Percentiles rank a stretch among this genome's conserved stretches.
phyloP scores from a whole-genome alignment of 78 protist genomes.

The Anaeramoeba flamelloides region DNA sequence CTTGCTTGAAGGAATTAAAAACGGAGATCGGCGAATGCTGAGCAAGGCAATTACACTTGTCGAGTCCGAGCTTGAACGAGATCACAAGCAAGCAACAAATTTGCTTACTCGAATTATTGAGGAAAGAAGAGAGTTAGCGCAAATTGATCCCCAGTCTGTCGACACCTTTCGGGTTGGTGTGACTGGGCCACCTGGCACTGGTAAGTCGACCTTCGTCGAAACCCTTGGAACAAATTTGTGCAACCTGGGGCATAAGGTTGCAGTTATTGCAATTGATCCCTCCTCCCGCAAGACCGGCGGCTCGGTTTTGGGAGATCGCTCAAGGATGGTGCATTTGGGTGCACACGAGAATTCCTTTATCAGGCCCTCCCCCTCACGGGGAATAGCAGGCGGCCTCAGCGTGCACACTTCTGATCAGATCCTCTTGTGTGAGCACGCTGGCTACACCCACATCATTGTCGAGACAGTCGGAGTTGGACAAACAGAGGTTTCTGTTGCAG shows the following conservation, averaged over 20 bases:
- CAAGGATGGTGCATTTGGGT: constrained; percentile 81
- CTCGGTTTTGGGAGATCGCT: constrained; percentile 64
- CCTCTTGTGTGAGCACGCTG: constrained; percentile 65
- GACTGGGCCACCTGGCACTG: constrained; percentile 89
- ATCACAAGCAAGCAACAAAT: not conserved
- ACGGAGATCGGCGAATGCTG: constrained; percentile 3
- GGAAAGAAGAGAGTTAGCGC: no score
- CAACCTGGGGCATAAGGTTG: no score
- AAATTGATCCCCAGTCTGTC: no score
- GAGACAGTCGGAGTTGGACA: constrained; percentile 97
- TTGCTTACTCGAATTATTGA: not conserved
- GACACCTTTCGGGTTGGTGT: no score
- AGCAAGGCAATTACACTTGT: constrained; percentile 14
- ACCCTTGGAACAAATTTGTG: constrained; percentile 44
- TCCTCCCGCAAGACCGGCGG: constrained; percentile 51
- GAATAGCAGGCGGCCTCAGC: constrained; percentile 45
- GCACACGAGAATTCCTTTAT: constrained; percentile 59
- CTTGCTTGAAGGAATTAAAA: no score
- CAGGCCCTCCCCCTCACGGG: constrained; percentile 4
- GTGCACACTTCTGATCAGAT: constrained; percentile 57
- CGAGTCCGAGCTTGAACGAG: not conserved
- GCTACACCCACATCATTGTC: constrained; percentile 56
- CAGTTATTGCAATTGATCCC: constrained; percentile 79
- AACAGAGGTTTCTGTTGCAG: constrained; percentile 58
- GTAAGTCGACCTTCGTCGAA: constrained; percentile 85